Evolutionary conservation across 2,329 filamentous ascomycete species (phyloP), one percentile per base, ranked within the genome.

Genomic region (Fonsecaea multimorphosa): DNA sequence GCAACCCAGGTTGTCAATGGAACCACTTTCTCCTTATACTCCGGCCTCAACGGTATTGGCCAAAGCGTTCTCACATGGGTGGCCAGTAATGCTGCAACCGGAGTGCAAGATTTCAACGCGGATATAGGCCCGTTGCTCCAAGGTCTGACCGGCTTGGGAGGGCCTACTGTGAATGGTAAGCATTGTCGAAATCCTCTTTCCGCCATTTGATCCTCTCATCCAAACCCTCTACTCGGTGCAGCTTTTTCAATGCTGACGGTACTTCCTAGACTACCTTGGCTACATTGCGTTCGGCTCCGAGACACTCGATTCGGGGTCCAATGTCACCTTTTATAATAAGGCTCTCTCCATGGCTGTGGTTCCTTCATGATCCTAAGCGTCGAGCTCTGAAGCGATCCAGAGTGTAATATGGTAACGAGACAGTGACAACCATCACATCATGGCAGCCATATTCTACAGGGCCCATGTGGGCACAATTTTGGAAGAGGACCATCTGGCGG

Each of bases 41-140:
- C 69, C 24, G 81, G 78, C 46, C 67, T 73, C 49, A 83, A 84
- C 73, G 67, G 71, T 29, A 44, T 75, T 24, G 69, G 73, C 11
- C 83, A 85, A 70, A 77, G 76, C 36, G 84, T 86, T 53, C 70
- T 85, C 66, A 84, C 84, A 1, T 86, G 84, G 83, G 73, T 83
- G 27, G 58, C 58, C 5, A 38, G 31, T n/a, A 32, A 27, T 22
- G 73, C 82, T 0, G 58, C 72, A 0, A 61, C 70, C 1, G 73
- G 77, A 0, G 74, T 77, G 0, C 74, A 79, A 57, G 74, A 74
- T 16, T 85, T 86, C 69, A 74, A 74, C 11, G 83, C 81, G 53
- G 82, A 86, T 67, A 73, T 86, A 11, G 73, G 74, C 11, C 79
- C 80, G 0, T 76, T 86, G 3, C 67, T 86, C 40, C 74, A 78